phyloP scores from a whole-genome alignment of 2,329 filamentous ascomycete species.

The Trichoderma lentiforme region DNA sequence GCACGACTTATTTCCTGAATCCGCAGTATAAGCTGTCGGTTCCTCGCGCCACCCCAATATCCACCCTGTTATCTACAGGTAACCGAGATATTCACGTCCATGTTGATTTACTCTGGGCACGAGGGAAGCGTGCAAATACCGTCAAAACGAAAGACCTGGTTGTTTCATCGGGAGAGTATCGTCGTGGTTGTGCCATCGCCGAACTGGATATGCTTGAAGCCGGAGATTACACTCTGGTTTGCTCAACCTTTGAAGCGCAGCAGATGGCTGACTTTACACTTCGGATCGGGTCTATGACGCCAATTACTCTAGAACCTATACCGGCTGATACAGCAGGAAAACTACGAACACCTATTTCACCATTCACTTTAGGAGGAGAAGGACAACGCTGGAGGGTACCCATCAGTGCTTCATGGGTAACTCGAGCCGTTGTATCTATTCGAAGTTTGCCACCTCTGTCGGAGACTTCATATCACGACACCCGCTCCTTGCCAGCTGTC shows the following conservation, averaged over 20 bases:
- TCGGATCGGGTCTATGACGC: conserved; percentile 63
- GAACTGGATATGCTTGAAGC: conserved; percentile 58
- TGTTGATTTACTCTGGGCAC: conserved; percentile 77
- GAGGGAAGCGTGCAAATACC: conserved; percentile 66
- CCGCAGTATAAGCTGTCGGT: conserved; percentile 76
- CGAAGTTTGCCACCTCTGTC: conserved; percentile 29
- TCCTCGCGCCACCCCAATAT: conserved; percentile 56
- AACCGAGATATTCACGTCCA: conserved; percentile 71
- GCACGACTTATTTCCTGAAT: conserved; percentile 74
- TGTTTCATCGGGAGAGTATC: conserved; percentile 83
- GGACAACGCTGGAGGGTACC: conserved; percentile 40
- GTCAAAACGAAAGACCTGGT: conserved; percentile 75
- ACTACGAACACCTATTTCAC: conserved; percentile 57
- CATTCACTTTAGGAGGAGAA: conserved; percentile 49
- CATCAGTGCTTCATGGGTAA: conserved; percentile 48
- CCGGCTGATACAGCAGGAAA: conserved; percentile 73
- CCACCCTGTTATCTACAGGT: conserved; percentile 69
- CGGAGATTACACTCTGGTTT: conserved; percentile 82
- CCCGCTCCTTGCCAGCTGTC: conserved; percentile 43
- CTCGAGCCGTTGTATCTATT: conserved; percentile 45
- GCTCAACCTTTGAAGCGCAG: conserved; percentile 82
- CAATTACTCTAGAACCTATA: conserved; percentile 57
- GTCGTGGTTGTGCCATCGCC: conserved; percentile 71
- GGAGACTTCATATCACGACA: conserved; percentile 22
- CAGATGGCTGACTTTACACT: conserved; percentile 73